phyloP scores from a whole-genome alignment of 331 rosid species.

The Malus hybrid region DNA sequence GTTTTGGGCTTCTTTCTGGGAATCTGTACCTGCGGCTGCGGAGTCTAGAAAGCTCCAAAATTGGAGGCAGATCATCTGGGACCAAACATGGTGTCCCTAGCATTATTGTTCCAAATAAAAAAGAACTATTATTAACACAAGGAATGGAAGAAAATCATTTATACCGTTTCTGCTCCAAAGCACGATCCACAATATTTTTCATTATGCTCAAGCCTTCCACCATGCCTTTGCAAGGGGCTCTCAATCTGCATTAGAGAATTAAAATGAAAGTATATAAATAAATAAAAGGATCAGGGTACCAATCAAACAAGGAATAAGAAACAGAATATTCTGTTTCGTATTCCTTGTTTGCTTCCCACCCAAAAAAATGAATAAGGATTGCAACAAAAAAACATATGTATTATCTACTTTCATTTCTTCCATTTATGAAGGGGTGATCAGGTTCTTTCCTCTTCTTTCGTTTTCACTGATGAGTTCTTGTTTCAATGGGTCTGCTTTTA shows the following conservation, averaged over 20 bases:
- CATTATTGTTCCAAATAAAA: not conserved
- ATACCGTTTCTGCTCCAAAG: constrained; percentile 84
- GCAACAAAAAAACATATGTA: not conserved
- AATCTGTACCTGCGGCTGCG: not conserved
- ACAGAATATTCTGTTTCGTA: not conserved
- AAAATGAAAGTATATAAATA: not conserved
- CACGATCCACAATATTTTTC: constrained; percentile 95
- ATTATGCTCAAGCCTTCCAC: constrained; percentile 83
- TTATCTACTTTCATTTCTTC: not conserved
- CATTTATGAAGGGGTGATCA: not conserved
- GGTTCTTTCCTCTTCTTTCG: not conserved
- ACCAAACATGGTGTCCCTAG: not conserved
- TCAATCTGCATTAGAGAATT: constrained; percentile 50
- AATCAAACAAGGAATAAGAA: not conserved
- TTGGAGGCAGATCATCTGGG: not conserved
- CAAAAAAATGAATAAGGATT: not conserved
- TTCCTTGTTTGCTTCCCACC: not conserved
- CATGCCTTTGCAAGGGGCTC: constrained; percentile 85
- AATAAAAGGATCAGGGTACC: not conserved
- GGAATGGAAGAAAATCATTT: constrained; percentile 16
- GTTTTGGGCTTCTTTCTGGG: not conserved
- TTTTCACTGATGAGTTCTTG: not conserved
- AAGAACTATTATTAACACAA: constrained; percentile 15
- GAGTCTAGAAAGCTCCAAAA: not conserved
- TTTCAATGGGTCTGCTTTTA: not conserved